Evolutionary conservation across 176 grass and related monocot species (phyloP), one percentile per base, ranked within the genome.

Genomic region (Oryza longistaminata): DNA sequence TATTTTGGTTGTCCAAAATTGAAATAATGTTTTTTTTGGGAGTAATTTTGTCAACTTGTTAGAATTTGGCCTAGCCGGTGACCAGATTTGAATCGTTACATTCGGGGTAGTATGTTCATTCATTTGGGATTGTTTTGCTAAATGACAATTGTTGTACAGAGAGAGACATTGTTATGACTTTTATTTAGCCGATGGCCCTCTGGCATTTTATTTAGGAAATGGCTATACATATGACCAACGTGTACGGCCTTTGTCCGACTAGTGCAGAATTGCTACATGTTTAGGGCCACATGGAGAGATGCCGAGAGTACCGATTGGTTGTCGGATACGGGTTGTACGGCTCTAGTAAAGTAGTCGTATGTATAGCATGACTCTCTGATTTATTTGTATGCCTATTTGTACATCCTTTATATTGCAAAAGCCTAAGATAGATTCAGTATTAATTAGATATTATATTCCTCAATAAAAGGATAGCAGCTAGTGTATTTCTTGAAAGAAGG

Each of bases 341-440:
- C n/a, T n/a, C n/a, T n/a, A n/a, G n/a, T n/a, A n/a, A n/a, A n/a
- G n/a, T n/a, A n/a, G n/a, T n/a, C n/a, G n/a, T n/a, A n/a, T n/a
- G n/a, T n/a, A n/a, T n/a, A n/a, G n/a, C n/a, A n/a, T n/a, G n/a
- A n/a, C n/a, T n/a, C n/a, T n/a, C n/a, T 31, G 4, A 21, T 5
- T 84, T 84, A 24, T 45, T 88, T 78, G 73, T 21, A 52, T 68
- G 68, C 70, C 29, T 79, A 66, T 64, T 64, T 48, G 7, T 33
- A 73, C 22, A 62, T 53, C 26, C 6, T 29, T 87, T 52, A 61
- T 26, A 22, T 64, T 75, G 4, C 62, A 67, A 7, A 64, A 22
- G 42, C 48, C 58, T 62, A 10, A 62, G 21, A 62, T 6, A 46
- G 22, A 45, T 46, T 6, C 14, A 48, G 3, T 45, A 64, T 64